Percentiles rank a stretch among this genome's conserved stretches.
Evolutionary conservation across 1,284 basidiomycete species (phyloP).

Genomic region (Termitomyces sp.): DNA sequence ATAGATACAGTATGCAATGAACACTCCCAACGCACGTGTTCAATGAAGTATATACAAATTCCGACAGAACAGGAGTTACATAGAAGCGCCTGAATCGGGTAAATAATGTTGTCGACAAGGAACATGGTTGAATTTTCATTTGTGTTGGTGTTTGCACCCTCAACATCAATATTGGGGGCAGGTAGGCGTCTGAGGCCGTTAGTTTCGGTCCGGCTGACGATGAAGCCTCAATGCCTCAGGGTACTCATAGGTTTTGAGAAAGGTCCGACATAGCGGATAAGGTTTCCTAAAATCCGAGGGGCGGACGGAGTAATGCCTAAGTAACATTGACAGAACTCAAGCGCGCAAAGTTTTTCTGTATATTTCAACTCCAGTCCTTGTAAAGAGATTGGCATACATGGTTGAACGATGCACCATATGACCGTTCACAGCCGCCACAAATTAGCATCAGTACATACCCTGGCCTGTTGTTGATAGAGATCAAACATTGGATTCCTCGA

Average conservation of each 20-base stretch:
- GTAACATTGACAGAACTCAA: background rate
- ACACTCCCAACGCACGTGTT: background rate
- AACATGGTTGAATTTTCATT: background rate
- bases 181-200: background rate
- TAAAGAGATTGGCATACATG: too few relatives aligned
- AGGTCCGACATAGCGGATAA: background rate
- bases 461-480: constrained; percentile 11
- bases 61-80: constrained; percentile 3
- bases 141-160: background rate
- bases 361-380: too few relatives aligned
- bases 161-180: background rate
- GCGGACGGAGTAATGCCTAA: background rate
- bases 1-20: background rate
- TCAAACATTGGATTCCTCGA: constrained; percentile 7
- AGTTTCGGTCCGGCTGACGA: background rate
- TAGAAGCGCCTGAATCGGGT: constrained; percentile 1
- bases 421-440: constrained; percentile 3
- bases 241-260: background rate
- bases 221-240: background rate
- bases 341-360: background rate
- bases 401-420: too few relatives aligned
- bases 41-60: constrained; percentile 1
- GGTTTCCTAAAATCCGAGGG: background rate
- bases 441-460: constrained; percentile 1
- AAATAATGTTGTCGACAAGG: background rate